These are phyloP conservation scores for Lasiodiplodia sp. DNA, from an alignment of 2,329 filamentous ascomycete genomes.

Conservation along the genomic window DNA sequence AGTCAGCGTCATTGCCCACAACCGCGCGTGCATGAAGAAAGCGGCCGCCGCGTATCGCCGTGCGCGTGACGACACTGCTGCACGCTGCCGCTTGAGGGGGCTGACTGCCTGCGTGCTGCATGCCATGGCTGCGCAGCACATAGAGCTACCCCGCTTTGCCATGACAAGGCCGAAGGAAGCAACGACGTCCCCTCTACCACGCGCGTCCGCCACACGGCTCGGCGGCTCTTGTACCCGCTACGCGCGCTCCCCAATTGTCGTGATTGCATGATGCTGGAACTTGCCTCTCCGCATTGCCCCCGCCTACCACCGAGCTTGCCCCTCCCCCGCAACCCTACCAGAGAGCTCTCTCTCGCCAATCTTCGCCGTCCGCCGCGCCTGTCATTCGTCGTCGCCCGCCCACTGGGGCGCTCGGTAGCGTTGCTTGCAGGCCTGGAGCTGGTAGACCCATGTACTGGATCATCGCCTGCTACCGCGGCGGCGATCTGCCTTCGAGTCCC, in stretches of 20 bases:
- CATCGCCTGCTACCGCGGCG: constrained; percentile 20
- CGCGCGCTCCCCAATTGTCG: not conserved
- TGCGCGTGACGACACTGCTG: constrained; percentile 21
- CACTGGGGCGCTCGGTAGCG: not conserved
- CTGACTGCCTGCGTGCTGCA: constrained; percentile 28
- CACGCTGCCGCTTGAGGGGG: constrained; percentile 26
- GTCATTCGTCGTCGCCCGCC: constrained; percentile 11
- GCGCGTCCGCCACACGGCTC: not conserved
- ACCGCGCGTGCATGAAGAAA: constrained; percentile 20
- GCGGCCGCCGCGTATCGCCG: constrained; percentile 3
- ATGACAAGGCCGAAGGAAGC: constrained; percentile 1
- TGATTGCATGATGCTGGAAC: constrained; percentile 19
- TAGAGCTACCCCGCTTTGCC: constrained; percentile 28
- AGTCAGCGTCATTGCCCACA: constrained; percentile 22
- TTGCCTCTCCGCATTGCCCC: constrained; percentile 25
- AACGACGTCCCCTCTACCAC: constrained; percentile 15
- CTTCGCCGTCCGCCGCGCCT: constrained; percentile 7
- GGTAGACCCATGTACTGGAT: constrained; percentile 27
- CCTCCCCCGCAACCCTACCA: constrained; percentile 15
- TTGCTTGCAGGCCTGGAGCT: constrained; percentile 20
- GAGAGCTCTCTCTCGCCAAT: constrained; percentile 7
- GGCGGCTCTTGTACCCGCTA: not conserved
- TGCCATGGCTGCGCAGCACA: constrained; percentile 22
- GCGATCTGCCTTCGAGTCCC: constrained; percentile 17
- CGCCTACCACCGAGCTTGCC: constrained; percentile 24